Evolutionary conservation across 2,329 filamentous ascomycete genomes (phyloP).

Genomic region (Ciborinia camelliae): DNA sequence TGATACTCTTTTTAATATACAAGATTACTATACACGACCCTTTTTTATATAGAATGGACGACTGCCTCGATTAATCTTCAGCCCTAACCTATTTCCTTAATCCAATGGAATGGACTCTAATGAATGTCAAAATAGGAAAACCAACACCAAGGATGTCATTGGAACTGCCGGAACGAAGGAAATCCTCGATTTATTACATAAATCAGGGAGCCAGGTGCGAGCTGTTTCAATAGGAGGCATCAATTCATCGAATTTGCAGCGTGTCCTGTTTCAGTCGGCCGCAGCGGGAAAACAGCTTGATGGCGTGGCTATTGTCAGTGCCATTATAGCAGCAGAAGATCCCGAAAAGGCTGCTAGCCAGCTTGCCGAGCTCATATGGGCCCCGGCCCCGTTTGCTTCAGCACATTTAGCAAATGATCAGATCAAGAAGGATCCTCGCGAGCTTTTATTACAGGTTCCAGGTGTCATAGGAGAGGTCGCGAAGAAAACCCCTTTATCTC

Average conservation of each 20-base stretch:
- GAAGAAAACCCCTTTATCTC: conserved; percentile 66
- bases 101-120: neutral
- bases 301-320: conserved; percentile 85
- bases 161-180: conserved; percentile 67
- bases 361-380: conserved; percentile 54
- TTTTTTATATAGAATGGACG: neutral
- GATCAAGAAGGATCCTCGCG: conserved; percentile 29
- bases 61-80: neutral
- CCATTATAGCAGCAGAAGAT: conserved; percentile 71
- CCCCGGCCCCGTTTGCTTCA: conserved; percentile 33
- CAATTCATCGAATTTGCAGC: conserved; percentile 70
- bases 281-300: conserved; percentile 58
- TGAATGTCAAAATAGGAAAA: conserved; percentile 57
- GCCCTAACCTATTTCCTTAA: neutral
- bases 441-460: conserved; percentile 27
- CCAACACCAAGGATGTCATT: conserved; percentile 79
- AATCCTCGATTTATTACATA: conserved; percentile 58
- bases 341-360: conserved; percentile 60
- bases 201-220: conserved; percentile 43
- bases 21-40: neutral
- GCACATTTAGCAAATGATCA: conserved; percentile 19
- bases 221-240: conserved; percentile 89
- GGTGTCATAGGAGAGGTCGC: conserved; percentile 59
- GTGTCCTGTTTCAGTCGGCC: conserved; percentile 68
- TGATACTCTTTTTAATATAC: neutral